A percentile compares a stretch with the other conserved stretches of the same genome.
phyloP scores from a whole-genome alignment of 768 basidiomycete genomes.

The Artomyces pyxidatus region DNA sequence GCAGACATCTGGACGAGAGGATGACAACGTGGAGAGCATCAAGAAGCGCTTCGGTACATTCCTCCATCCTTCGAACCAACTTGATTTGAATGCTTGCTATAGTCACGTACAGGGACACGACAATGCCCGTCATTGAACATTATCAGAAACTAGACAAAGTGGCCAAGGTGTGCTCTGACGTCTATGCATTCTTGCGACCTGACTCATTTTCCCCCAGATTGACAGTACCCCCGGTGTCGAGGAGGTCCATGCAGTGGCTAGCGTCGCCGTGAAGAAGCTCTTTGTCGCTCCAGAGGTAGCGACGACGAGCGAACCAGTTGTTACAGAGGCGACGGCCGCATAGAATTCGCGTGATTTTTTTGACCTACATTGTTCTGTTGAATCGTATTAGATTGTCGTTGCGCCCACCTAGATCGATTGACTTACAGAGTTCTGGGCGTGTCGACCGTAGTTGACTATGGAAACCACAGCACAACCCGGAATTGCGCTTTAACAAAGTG shows the following conservation, averaged over 20 bases:
- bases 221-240: constrained; percentile 63
- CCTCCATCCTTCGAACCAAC: not conserved
- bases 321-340: not conserved
- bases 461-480: too few species aligned
- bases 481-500: too few species aligned
- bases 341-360: not conserved
- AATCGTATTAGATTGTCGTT: too few species aligned
- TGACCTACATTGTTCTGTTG: too few species aligned
- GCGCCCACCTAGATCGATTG: too few species aligned
- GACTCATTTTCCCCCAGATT: constrained; percentile 35
- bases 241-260: constrained; percentile 58
- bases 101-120: constrained; percentile 82
- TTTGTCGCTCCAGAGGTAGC: too few species aligned
- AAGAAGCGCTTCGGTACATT: constrained; percentile 89
- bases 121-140: constrained; percentile 90
- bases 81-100: not conserved
- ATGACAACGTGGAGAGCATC: constrained; percentile 92
- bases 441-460: too few species aligned
- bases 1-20: constrained; percentile 91
- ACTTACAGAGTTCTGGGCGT: too few species aligned
- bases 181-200: not conserved
- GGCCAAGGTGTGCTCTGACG: constrained; percentile 49
- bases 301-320: too few species aligned
- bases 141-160: constrained; percentile 65
- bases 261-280: constrained; percentile 42